These are phyloP conservation scores for Rhododendron williamsianum DNA, from an alignment of 148 eudicot species.

Conservation along the genomic window DNA sequence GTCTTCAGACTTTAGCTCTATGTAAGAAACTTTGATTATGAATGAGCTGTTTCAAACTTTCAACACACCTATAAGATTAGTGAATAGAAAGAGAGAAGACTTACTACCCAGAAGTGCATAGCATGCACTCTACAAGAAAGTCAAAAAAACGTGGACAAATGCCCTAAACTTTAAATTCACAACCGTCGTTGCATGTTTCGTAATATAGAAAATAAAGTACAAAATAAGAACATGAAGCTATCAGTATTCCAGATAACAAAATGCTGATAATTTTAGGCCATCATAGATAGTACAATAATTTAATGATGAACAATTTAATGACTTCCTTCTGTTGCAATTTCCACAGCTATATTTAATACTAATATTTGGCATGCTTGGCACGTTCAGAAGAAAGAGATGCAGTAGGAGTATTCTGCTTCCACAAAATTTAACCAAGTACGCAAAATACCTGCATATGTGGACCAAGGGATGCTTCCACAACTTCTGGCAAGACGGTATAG, in stretches of 20 bases:
- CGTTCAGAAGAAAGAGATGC: neutral
- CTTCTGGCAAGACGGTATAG: constrained; percentile 92
- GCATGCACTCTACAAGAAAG: neutral
- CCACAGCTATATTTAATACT: neutral
- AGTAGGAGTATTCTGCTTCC: neutral
- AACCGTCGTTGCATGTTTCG: neutral
- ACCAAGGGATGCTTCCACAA: constrained; percentile 97
- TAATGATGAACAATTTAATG: neutral
- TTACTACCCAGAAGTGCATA: neutral
- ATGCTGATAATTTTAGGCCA: neutral
- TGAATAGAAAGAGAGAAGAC: neutral
- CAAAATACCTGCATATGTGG: constrained; percentile 94
- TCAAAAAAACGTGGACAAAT: neutral
- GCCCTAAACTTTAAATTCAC: neutral
- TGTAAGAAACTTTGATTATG: neutral
- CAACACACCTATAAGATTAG: neutral
- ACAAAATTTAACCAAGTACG: neutral
- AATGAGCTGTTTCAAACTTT: neutral
- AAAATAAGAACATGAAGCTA: neutral
- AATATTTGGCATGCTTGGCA: neutral
- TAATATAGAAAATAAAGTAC: neutral
- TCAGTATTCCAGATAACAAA: neutral
- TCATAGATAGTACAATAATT: neutral
- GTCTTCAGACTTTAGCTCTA: neutral
- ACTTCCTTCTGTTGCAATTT: neutral